Evolutionary conservation across 305 asterid species (phyloP), one percentile per base, ranked within the genome.

Genomic region (Fraxinus paxiana): DNA sequence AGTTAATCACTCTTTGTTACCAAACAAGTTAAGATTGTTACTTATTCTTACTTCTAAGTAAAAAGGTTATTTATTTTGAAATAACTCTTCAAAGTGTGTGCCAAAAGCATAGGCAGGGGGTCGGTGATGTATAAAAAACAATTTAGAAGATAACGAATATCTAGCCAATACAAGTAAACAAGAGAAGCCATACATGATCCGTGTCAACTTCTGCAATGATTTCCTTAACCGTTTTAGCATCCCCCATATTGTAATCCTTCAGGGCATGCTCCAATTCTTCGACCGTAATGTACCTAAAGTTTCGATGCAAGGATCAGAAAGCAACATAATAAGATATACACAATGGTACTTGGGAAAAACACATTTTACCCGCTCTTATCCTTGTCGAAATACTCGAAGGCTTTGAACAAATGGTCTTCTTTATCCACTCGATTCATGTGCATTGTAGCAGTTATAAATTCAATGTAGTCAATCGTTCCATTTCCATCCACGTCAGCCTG

Each of bases 401-500:
- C 98, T 87, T 86, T 93, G 89, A 85, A 95, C 71, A 95, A 82
- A 83, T 91, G 98, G 87, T 95, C 98, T 84, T 91, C 97, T 86
- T 97, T 92, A 76, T 95, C 98, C 91, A 95, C 56, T 35, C 98
- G 92, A 88, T 95, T 93, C 97, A 91, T 87, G 90, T 95, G 98
- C 98, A 95, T 95, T 18, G 98, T 95, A 51, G 98, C 98, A 13
- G 97, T 90, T 73, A 95, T 93, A 83, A 95, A 95, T 85, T 95
- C 98, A 22, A 93, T 90, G 84, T 95, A 95, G 80, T 95, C 98
- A 17, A 95, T 95, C 13, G 97, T 88, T 83, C 98, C 98, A 73
- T 93, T 92, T 80, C 98, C 98, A 82, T 95, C 98, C 76, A 91
- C 98, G 48, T 95, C 98, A 84, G 98, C 98, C 98, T 95, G 87